Evolutionary conservation across 2,329 filamentous ascomycete genomes (phyloP).

Genomic region (Claviceps purpurea): DNA sequence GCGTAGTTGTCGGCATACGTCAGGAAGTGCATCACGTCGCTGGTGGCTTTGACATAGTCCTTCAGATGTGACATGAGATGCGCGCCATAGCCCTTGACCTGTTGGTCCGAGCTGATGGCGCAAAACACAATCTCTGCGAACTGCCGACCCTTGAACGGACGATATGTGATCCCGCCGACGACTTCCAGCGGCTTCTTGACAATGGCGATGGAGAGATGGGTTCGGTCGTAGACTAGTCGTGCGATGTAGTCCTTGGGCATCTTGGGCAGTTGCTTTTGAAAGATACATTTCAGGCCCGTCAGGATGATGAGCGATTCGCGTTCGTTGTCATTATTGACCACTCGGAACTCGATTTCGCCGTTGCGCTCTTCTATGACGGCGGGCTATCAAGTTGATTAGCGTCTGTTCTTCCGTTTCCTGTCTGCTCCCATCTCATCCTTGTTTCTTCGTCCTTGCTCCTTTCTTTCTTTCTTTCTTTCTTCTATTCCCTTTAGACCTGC

Average conservation of each 20-base stretch:
- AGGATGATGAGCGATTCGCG: conserved; percentile 86
- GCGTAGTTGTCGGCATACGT: conserved; percentile 99
- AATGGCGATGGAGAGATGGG: conserved; percentile 91
- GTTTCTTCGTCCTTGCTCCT: too few species aligned
- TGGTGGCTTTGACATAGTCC: conserved; percentile 94
- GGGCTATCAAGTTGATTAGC: conserved; percentile 2
- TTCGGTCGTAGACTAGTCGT: conserved; percentile 90
- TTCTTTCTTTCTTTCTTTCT: too few species aligned
- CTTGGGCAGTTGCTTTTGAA: conserved; percentile 95
- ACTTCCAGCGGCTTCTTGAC: conserved; percentile 93
- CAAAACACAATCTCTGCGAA: conserved; percentile 99
- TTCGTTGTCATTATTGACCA: conserved; percentile 91
- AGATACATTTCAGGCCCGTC: conserved; percentile 92
- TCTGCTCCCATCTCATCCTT: not conserved
- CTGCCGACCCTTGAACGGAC: conserved; percentile 78
- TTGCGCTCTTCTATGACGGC: conserved; percentile 59
- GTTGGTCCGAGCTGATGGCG: conserved; percentile 92
- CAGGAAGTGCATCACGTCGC: conserved; percentile 94
- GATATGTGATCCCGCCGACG: conserved; percentile 93
- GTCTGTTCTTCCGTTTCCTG: not conserved
- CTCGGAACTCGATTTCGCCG: conserved; percentile 90
- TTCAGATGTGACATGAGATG: conserved; percentile 98
- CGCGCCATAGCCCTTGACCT: conserved; percentile 96
- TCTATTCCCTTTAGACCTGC: too few species aligned
- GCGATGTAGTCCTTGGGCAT: conserved; percentile 99